Percentiles rank a stretch among this genome's conserved stretches.
Evolutionary conservation across 139 green algal genomes (phyloP).

Genomic region (Coelastrella sp.): DNA sequence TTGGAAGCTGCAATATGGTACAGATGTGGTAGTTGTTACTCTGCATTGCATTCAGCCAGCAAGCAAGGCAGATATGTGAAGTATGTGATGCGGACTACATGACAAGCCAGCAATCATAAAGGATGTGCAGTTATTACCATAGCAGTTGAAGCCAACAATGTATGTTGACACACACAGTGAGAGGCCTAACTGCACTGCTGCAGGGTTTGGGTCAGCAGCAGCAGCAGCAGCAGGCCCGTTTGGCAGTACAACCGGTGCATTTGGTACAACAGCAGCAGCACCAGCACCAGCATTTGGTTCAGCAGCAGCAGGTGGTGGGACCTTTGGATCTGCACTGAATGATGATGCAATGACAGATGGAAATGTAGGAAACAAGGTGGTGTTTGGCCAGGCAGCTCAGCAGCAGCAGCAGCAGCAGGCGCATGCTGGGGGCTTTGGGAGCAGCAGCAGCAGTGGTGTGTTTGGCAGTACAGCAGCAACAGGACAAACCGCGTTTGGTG

Average conservation of each 20-base stretch:
- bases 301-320: neutral
- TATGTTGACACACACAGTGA: no score
- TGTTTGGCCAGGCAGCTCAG: slow-evolving; percentile 15
- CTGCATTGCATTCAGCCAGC: no score
- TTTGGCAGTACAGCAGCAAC: slow-evolving; percentile 24
- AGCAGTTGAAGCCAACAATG: no score
- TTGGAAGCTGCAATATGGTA: no score
- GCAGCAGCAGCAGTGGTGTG: neutral
- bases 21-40: no score
- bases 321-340: neutral
- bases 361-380: neutral
- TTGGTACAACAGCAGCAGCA: neutral
- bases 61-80: no score
- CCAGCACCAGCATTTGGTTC: slow-evolving; percentile 5
- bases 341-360: neutral
- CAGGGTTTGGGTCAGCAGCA: neutral
- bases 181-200: no score
- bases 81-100: no score
- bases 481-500: neutral
- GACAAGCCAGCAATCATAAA: no score
- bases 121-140: no score
- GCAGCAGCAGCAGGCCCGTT: neutral
- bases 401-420: slow-evolving; percentile 42
- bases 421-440: neutral
- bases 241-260: slow-evolving; percentile 8